Evolutionary conservation across 352 stramenopile genomes (phyloP).

Genomic region (Phytophthora quininea): DNA sequence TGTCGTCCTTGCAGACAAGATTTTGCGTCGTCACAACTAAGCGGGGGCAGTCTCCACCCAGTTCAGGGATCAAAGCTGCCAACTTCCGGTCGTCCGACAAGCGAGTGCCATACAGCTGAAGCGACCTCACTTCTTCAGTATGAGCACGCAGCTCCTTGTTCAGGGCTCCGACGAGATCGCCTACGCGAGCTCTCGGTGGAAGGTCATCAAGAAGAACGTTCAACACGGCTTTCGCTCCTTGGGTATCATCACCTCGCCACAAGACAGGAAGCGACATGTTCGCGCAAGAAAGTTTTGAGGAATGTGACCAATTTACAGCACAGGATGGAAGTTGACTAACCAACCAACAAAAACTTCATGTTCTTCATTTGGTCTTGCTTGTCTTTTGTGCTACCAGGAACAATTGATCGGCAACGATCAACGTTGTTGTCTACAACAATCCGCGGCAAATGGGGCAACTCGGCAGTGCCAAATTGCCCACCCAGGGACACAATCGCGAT

Average conservation of each 20-base stretch:
- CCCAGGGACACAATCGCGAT: background rate
- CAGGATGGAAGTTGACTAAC: background rate
- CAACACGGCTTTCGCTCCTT: background rate
- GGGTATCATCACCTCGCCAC: background rate
- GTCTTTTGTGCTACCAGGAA: no score
- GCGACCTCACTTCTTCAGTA: slow-evolving; percentile 1
- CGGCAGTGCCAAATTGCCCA: background rate
- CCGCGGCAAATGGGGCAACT: background rate
- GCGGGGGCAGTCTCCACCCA: slow-evolving; percentile 5
- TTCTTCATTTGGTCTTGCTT: no score
- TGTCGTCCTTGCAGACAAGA: slow-evolving; percentile 50
- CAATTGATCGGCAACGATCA: background rate
- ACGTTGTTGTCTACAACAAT: background rate
- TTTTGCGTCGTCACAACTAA: slow-evolving; percentile 7
- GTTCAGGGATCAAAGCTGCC: slow-evolving; percentile 11
- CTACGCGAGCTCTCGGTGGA: background rate
- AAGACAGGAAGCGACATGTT: background rate
- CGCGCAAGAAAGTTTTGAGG: background rate
- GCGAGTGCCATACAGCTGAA: slow-evolving; percentile 10
- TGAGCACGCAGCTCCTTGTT: slow-evolving; percentile 1
- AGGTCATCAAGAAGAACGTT: background rate
- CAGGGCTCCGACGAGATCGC: slow-evolving; percentile 10
- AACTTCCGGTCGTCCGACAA: slow-evolving; percentile 1
- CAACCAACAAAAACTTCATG: no score
- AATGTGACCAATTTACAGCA: background rate